These are phyloP conservation scores for Coix lacrymajobi DNA, from an alignment of 176 grass and related monocot genomes.

Conservation along the genomic window DNA sequence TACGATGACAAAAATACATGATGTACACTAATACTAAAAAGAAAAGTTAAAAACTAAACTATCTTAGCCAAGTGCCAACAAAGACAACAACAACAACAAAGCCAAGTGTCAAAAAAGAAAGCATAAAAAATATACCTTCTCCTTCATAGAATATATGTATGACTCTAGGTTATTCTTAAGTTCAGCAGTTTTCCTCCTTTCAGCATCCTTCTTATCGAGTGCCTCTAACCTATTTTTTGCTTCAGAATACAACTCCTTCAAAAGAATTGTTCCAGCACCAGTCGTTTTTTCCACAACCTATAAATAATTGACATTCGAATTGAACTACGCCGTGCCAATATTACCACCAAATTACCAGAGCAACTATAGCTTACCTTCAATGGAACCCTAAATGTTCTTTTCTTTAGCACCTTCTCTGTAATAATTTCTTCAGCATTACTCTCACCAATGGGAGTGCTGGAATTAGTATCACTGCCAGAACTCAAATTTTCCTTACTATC, in stretches of 20 bases:
- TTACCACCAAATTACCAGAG: conserved; percentile 1
- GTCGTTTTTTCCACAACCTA: conserved; percentile 68
- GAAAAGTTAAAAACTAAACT: background rate
- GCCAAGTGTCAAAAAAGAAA: background rate
- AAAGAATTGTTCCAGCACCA: conserved; percentile 63
- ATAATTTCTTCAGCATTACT: conserved; percentile 51
- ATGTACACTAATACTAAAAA: background rate
- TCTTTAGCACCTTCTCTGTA: conserved; percentile 86
- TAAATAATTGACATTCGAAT: conserved; percentile 6
- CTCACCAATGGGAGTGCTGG: conserved; percentile 35
- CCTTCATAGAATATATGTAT: conserved; percentile 96
- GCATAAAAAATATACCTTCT: conserved; percentile 63
- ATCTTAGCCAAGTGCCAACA: no score
- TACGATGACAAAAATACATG: background rate
- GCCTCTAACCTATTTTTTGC: conserved; percentile 89
- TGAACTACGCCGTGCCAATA: background rate
- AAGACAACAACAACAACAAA: no score
- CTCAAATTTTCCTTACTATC: conserved; percentile 41
- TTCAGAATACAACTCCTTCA: conserved; percentile 76
- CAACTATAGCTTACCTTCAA: conserved; percentile 62
- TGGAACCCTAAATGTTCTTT: conserved; percentile 95
- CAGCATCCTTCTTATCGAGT: conserved; percentile 86
- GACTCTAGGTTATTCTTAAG: conserved; percentile 92
- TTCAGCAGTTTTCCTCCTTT: conserved; percentile 86
- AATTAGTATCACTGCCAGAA: conserved; percentile 37